Conservation (phyloP, 1,139 yeast species). For the Nakaseomyces uthaithaninus region DNA sequence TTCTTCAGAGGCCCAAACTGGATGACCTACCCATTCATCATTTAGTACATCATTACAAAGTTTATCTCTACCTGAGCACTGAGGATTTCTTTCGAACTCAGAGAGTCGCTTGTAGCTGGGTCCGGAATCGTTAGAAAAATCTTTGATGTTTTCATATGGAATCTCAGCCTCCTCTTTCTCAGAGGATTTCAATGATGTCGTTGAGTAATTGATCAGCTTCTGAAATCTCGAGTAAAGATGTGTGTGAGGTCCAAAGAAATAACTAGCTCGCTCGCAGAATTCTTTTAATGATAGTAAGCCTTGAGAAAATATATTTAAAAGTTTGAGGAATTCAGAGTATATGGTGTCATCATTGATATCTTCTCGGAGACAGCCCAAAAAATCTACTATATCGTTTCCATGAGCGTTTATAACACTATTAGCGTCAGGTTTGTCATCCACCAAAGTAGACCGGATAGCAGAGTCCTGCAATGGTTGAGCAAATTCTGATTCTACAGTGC, state of each 20-base stretch:
- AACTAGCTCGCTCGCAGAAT: constrained; percentile 72
- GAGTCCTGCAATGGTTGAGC: no score
- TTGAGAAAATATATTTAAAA: constrained; percentile 74
- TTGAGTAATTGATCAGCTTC: constrained; percentile 67
- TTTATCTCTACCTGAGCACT: constrained; percentile 93
- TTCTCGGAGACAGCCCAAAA: constrained; percentile 55
- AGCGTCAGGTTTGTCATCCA: no score
- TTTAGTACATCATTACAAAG: constrained; percentile 97
- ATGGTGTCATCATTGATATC: constrained; percentile 80
- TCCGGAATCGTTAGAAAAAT: constrained; percentile 53
- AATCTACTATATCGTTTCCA: background rate
- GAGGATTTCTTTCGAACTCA: constrained; percentile 87
- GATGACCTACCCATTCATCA: constrained; percentile 98
- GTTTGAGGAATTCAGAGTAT: constrained; percentile 80
- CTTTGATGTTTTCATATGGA: constrained; percentile 67
- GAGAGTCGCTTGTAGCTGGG: constrained; percentile 89
- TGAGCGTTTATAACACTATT: background rate
- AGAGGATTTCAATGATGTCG: background rate
- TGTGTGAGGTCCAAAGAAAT: constrained; percentile 68
- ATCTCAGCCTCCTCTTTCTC: constrained; percentile 33
- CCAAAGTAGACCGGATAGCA: no score
- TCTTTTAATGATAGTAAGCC: constrained; percentile 77
- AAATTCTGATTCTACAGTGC: background rate
- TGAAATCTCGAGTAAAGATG: constrained; percentile 86
- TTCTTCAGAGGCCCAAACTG: constrained; percentile 98